Evolutionary conservation across 441 rosid species (phyloP).

Genomic region (Erodium trifolium): DNA sequence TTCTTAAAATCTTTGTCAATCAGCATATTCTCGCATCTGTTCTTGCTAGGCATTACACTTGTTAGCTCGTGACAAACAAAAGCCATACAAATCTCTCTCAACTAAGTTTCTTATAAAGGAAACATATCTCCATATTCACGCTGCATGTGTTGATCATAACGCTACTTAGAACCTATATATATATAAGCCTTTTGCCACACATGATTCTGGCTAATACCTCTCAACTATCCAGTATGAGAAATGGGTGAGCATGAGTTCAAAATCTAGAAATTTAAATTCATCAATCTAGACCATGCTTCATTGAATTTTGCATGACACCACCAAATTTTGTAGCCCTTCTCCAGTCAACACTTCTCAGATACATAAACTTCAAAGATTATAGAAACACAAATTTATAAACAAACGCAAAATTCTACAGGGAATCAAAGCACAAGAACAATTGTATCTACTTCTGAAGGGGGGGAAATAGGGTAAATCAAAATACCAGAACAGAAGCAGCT

Average conservation of each 20-base stretch:
- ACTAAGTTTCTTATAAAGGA: background rate
- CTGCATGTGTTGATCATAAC: background rate
- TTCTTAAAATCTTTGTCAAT: background rate
- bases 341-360: background rate
- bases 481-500: constrained; percentile 55
- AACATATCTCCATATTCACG: background rate
- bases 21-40: background rate
- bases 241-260: background rate
- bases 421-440: background rate
- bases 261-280: background rate
- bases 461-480: background rate
- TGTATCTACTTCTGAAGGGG: too few relatives aligned
- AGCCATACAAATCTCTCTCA: background rate
- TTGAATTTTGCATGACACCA: background rate
- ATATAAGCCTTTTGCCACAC: too few relatives aligned
- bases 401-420: background rate
- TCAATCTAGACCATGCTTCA: background rate
- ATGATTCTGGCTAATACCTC: background rate
- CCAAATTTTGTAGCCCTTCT: background rate
- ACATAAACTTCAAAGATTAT: background rate
- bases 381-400: background rate
- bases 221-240: background rate
- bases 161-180: too few relatives aligned
- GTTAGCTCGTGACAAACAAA: background rate
- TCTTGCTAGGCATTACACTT: background rate